Evolutionary conservation across 257 asterid genomes (phyloP).

Genomic region (Fraxinus quadrangulata): DNA sequence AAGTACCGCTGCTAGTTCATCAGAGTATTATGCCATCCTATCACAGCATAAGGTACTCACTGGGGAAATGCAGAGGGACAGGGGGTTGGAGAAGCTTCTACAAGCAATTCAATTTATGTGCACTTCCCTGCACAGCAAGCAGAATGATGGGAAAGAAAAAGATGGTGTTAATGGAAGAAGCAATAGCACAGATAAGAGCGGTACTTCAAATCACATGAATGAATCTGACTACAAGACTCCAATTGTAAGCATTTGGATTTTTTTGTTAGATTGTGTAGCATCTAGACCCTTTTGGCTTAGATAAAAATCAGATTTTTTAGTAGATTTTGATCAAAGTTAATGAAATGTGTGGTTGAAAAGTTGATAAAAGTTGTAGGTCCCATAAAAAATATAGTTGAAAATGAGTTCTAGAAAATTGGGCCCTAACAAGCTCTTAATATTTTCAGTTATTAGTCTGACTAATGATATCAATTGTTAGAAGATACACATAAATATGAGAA

Average conservation of each 20-base stretch:
- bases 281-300: not conserved
- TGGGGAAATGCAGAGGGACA: slow-evolving; percentile 68
- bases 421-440: not conserved
- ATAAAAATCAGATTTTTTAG: no score
- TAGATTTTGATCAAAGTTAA: no score
- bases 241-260: slow-evolving; percentile 30
- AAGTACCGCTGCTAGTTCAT: slow-evolving; percentile 44
- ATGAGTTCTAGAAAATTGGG: no score
- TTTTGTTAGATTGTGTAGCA: slow-evolving; percentile 11
- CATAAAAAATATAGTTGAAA: no score
- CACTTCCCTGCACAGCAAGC: slow-evolving; percentile 38
- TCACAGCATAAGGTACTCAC: slow-evolving; percentile 51
- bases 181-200: slow-evolving; percentile 25
- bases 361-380: no score
- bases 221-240: slow-evolving; percentile 43
- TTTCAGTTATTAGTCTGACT: slow-evolving; percentile 14
- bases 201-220: slow-evolving; percentile 26
- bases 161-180: slow-evolving; percentile 25
- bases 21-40: slow-evolving; percentile 54
- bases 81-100: slow-evolving; percentile 76
- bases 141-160: slow-evolving; percentile 41
- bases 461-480: not conserved
- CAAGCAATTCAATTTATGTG: slow-evolving; percentile 57
- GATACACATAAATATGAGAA: not conserved
- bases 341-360: no score